Base-by-base conservation (phyloP, 495 filamentous ascomycete genomes). In the Xylaria telfairii region DNA sequence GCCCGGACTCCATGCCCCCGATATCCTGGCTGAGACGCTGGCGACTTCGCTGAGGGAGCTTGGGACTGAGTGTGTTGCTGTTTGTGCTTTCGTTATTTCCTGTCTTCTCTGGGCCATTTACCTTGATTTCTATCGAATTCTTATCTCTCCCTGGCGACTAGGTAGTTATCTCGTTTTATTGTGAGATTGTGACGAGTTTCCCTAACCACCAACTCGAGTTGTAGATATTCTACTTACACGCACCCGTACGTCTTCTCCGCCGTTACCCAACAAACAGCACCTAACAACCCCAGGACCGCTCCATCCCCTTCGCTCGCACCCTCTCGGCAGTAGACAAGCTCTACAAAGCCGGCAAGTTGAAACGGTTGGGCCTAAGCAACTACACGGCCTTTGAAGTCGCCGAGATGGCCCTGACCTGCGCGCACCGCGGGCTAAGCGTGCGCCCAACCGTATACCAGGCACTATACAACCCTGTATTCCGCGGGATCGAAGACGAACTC, bases 331-430 rank as follows among this genome's bases (percentile, higher is more conserved):
- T 91, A 65, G 88, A 96, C 78, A 84, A 91, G 72, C 78, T 94
- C 49, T 88, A 95, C 78, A 90, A 91, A 76, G 86, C 91, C 72
- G 92, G 93, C 10, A 95, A 94, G 73, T 96, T 97, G 80, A 87
- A 90, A 21, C 83, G 90, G 67, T 78, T 97, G 3, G 92, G 92
- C 3, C 75, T 97, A 65, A 89, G 86, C 67, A 97, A 95, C 78
- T 97, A 86, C 74, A 90, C 93, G 1, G 87, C 93, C 12, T 95
- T 91, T 79, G 92, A 97, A 76, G 92, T 97, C 1, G 93, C 93
- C 1, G 93, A 96, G 81, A 84, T 94, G 24, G 91, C 89, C 7
- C 91, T 90, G 69, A 86, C 88, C 42, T 94, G 92, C 78, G 87
- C 88, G 62, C 86, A 89, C 78, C 85, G 89, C 63, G 90, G 90